These are phyloP conservation scores for Huntiella savannae DNA, from an alignment of 2,329 filamentous ascomycete species.

Conservation along the genomic window DNA sequence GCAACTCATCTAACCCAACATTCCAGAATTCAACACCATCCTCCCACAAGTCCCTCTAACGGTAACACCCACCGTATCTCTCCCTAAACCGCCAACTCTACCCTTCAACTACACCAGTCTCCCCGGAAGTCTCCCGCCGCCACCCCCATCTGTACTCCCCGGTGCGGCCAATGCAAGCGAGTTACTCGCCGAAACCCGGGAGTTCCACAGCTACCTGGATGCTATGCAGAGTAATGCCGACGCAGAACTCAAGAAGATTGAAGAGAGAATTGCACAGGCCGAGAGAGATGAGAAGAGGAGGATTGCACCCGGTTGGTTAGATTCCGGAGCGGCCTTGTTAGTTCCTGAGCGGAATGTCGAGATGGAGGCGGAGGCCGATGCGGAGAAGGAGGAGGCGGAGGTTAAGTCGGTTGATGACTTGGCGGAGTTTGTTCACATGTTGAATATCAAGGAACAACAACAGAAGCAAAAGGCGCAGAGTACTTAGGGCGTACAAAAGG, in stretches of 20 bases:
- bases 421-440: conserved; percentile 6
- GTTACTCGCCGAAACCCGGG: conserved; percentile 64
- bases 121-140: conserved; percentile 57
- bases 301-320: conserved; percentile 64
- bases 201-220: conserved; percentile 56
- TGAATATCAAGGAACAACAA: conserved; percentile 9
- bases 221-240: conserved; percentile 50
- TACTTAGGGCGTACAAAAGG: background rate
- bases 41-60: conserved; percentile 84
- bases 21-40: conserved; percentile 57
- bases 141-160: conserved; percentile 37
- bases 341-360: conserved; percentile 37
- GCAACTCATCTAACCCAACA: background rate
- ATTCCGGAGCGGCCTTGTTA: conserved; percentile 50
- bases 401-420: background rate
- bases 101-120: conserved; percentile 89
- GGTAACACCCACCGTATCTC: conserved; percentile 81
- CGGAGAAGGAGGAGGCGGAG: conserved; percentile 2
- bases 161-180: conserved; percentile 68
- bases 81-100: conserved; percentile 75
- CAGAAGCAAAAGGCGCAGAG: background rate
- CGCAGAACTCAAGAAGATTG: conserved; percentile 47
- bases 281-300: conserved; percentile 65
- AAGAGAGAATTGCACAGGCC: conserved; percentile 42
- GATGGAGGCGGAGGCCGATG: conserved; percentile 25